Conservation (phyloP, 225 moss, liverwort and hornwort genomes). For the Polytrichum formosum region DNA sequence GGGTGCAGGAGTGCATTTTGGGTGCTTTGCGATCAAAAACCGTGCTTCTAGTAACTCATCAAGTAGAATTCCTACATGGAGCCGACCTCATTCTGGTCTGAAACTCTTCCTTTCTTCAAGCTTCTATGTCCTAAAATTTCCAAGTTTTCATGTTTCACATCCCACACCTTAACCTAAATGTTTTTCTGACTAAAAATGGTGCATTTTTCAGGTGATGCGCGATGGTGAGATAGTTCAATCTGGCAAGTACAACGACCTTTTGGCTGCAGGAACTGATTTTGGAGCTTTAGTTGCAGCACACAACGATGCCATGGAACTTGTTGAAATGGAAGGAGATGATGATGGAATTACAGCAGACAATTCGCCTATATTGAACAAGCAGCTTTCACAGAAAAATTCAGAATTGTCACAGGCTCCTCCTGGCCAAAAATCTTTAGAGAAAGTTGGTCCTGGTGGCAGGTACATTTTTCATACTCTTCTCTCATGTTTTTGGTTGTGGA, state of each 20-base stretch:
- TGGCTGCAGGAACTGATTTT: constrained; percentile 41
- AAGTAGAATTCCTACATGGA: constrained; percentile 51
- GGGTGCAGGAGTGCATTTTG: constrained; percentile 45
- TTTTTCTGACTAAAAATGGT: too few species aligned
- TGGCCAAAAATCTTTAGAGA: constrained; percentile 8
- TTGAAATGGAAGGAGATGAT: constrained; percentile 13
- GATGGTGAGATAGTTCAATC: constrained; percentile 63
- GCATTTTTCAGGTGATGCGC: constrained; percentile 45
- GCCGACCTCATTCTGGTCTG: constrained; percentile 54
- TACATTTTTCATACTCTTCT: not conserved
- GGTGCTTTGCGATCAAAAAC: constrained; percentile 52
- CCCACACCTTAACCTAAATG: too few species aligned
- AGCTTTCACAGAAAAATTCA: constrained; percentile 7
- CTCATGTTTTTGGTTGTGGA: not conserved
- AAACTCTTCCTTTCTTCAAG: constrained; percentile 1
- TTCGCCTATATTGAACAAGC: constrained; percentile 10
- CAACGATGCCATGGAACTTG: constrained; percentile 38
- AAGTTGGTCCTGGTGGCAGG: constrained; percentile 10
- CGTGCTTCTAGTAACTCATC: constrained; percentile 62
- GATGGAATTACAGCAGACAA: constrained; percentile 8
- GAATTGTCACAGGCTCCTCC: constrained; percentile 16
- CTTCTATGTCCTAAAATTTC: too few species aligned
- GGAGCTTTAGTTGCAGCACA: constrained; percentile 45
- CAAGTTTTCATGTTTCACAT: not conserved
- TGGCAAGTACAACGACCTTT: constrained; percentile 53